Conservation (phyloP, 345 rosid species). For the Acer campestre region DNA sequence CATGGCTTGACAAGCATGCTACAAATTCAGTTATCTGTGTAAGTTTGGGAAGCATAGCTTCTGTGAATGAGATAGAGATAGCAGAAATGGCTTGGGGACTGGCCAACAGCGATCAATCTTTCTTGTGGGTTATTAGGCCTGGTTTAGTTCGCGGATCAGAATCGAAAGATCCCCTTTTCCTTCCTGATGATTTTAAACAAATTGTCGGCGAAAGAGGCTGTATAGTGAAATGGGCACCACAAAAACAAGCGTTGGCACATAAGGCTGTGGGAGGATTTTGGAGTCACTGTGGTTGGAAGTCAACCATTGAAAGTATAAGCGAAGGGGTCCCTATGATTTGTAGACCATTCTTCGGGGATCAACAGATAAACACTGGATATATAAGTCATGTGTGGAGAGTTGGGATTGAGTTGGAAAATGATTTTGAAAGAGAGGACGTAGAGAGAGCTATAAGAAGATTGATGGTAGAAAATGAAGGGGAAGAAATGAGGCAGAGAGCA, state of each 20-base stretch:
- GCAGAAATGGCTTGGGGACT: no score
- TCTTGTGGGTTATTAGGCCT: no score
- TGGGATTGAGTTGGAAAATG: slow-evolving; percentile 8
- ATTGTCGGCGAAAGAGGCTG: background rate
- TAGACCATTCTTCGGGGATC: slow-evolving; percentile 30
- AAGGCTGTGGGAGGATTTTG: slow-evolving; percentile 36
- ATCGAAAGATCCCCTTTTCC: no score
- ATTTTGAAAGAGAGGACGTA: background rate
- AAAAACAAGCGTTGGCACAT: slow-evolving; percentile 33
- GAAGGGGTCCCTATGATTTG: slow-evolving; percentile 33
- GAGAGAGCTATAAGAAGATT: slow-evolving; percentile 8
- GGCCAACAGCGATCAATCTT: no score
- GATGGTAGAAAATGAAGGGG: slow-evolving; percentile 1
- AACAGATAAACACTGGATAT: slow-evolving; percentile 22
- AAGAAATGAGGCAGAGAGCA: slow-evolving; percentile 15
- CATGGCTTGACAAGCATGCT: no score
- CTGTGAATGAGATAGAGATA: no score
- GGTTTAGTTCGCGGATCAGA: no score
- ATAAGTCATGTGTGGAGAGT: slow-evolving; percentile 22
- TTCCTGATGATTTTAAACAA: no score
- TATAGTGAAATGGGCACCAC: slow-evolving; percentile 37
- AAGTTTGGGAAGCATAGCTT: no score
- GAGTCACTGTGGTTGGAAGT: slow-evolving; percentile 47
- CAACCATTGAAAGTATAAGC: slow-evolving; percentile 26
- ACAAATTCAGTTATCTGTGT: no score